Evolutionary conservation across 2,329 filamentous ascomycete species (phyloP).

Genomic region (Tolypocladium amazonense): DNA sequence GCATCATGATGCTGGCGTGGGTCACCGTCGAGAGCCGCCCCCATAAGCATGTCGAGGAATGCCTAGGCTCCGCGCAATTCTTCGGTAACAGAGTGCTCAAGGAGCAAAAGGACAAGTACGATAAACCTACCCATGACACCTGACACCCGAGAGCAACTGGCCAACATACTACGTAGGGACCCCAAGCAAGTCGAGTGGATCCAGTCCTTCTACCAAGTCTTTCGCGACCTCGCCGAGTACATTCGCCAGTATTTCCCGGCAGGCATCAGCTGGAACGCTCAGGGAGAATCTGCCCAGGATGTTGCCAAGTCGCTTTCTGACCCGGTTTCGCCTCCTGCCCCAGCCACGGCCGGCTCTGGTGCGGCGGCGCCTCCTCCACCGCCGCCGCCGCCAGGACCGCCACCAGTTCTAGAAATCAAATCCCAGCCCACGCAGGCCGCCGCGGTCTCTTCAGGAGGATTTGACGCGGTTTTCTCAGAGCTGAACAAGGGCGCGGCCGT

Average conservation of each 20-base stretch:
- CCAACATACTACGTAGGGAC: conserved; percentile 43
- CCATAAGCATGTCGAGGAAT: conserved; percentile 75
- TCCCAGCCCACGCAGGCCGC: conserved; percentile 21
- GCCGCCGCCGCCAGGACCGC: conserved; percentile 61
- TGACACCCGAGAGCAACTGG: neutral
- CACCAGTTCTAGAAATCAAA: conserved; percentile 53
- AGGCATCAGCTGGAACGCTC: conserved; percentile 79
- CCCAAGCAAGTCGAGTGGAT: conserved; percentile 78
- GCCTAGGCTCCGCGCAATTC: conserved; percentile 76
- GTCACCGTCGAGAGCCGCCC: conserved; percentile 77
- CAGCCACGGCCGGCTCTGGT: conserved; percentile 34
- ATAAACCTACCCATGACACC: neutral
- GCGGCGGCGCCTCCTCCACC: conserved; percentile 54
- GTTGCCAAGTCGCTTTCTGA: conserved; percentile 45
- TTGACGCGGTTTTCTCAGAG: conserved; percentile 83
- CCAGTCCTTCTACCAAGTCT: conserved; percentile 83
- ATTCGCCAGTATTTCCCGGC: conserved; percentile 72
- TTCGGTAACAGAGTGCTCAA: conserved; percentile 91
- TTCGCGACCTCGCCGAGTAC: conserved; percentile 73
- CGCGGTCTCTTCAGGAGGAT: conserved; percentile 41
- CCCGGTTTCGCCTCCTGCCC: conserved; percentile 20
- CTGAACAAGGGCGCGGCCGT: conserved; percentile 84
- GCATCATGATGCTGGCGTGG: conserved; percentile 84
- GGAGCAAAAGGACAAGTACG: conserved; percentile 65
- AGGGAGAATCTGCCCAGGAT: conserved; percentile 63